Evolutionary conservation across 495 filamentous ascomycete genomes (phyloP).

Genomic region (Jackrogersella minutella): DNA sequence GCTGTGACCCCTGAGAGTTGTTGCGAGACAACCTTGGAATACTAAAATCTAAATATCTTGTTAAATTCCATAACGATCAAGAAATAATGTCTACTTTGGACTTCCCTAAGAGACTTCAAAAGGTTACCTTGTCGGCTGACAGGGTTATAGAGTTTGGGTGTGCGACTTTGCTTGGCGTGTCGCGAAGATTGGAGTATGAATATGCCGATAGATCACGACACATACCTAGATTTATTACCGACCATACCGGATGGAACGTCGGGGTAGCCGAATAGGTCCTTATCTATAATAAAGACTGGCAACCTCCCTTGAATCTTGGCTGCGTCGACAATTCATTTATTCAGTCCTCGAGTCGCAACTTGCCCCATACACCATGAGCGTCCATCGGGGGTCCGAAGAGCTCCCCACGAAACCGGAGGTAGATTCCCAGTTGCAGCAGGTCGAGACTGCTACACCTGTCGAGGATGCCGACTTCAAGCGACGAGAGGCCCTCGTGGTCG

Average conservation of each 20-base stretch:
- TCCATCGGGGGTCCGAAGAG: conserved; percentile 25
- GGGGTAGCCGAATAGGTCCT: conserved; percentile 21
- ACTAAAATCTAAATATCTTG: not conserved
- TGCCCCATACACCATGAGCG: conserved; percentile 17
- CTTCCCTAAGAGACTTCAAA: not conserved
- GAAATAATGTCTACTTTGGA: not conserved
- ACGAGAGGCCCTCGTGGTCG: conserved; percentile 41
- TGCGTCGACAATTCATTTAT: not conserved
- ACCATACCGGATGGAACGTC: conserved; percentile 29
- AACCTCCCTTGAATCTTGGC: conserved; percentile 4
- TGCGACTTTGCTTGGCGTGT: conserved; percentile 19
- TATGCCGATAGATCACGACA: conserved; percentile 29
- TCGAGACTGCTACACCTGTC: conserved; percentile 12
- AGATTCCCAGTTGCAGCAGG: conserved; percentile 21
- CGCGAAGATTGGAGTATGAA: conserved; percentile 2
- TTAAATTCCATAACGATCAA: not conserved
- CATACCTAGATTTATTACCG: conserved; percentile 32
- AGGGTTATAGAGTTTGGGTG: conserved; percentile 8
- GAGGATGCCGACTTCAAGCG: conserved; percentile 38
- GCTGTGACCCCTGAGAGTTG: not conserved
- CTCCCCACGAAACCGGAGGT: conserved; percentile 27
- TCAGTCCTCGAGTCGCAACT: not conserved
- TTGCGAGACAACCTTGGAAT: not conserved
- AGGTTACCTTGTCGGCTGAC: not conserved
- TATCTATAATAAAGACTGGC: conserved; percentile 1